A percentile compares a stretch with the other conserved stretches of the same genome.
phyloP scores from a whole-genome alignment of 768 basidiomycete species.

The Serendipita sp. region DNA sequence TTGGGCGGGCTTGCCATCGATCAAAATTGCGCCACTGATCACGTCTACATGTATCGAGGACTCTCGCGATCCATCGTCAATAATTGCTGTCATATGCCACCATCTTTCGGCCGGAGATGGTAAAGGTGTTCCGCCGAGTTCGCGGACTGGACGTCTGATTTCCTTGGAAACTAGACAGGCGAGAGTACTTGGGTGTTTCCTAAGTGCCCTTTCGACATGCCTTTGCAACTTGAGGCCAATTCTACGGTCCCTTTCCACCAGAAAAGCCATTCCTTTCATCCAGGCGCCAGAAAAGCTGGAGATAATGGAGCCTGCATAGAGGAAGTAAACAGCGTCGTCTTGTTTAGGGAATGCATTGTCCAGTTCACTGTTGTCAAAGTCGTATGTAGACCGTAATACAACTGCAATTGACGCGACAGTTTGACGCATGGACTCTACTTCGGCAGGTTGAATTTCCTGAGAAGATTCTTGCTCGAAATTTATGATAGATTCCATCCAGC shows the following conservation, averaged over 20 bases:
- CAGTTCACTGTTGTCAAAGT: background rate
- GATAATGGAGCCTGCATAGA: background rate
- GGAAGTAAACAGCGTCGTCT: too few species aligned
- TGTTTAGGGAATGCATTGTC: too few species aligned
- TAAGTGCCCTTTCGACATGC: background rate
- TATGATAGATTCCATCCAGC: too few species aligned
- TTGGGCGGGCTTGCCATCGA: slow-evolving; percentile 26
- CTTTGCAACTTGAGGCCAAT: background rate
- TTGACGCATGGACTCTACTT: background rate
- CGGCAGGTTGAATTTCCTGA: background rate
- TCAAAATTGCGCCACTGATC: slow-evolving; percentile 24
- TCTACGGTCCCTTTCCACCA: background rate
- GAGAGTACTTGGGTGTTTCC: slow-evolving; percentile 10
- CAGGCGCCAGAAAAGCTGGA: slow-evolving; percentile 8
- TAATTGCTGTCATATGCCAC: slow-evolving; percentile 10
- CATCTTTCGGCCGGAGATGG: slow-evolving; percentile 12
- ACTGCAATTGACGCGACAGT: slow-evolving; percentile 6
- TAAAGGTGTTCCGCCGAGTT: slow-evolving; percentile 20
- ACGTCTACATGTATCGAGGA: slow-evolving; percentile 27
- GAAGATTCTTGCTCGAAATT: background rate
- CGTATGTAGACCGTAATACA: background rate
- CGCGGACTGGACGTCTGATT: slow-evolving; percentile 7
- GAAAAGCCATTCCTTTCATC: slow-evolving; percentile 13
- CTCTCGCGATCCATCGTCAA: slow-evolving; percentile 5
- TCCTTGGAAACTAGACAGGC: slow-evolving; percentile 13